A percentile compares a stretch with the other conserved stretches of the same genome.
phyloP scores from a whole-genome alignment of 2,329 filamentous ascomycete species.

The Botryosphaeria dothidea region DNA sequence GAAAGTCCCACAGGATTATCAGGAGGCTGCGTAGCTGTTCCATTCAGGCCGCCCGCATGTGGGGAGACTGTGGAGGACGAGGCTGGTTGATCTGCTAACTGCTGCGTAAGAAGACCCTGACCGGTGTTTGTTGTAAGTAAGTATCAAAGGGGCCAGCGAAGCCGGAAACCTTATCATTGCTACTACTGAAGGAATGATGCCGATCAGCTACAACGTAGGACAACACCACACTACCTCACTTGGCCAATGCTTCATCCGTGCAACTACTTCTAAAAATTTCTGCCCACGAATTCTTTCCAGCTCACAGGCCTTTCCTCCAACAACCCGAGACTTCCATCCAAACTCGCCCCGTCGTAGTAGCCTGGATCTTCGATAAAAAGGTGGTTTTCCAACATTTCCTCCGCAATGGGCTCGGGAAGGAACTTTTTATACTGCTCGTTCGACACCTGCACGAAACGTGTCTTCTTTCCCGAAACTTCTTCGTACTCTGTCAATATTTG shows the following conservation, averaged over 20 bases:
- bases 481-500: constrained; percentile 39
- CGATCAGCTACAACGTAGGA: too few relatives aligned
- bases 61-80: constrained; percentile 1
- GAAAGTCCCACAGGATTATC: neutral
- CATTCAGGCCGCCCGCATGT: constrained; percentile 2
- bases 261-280: neutral
- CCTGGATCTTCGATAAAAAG: constrained; percentile 53
- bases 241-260: neutral
- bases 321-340: constrained; percentile 42
- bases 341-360: constrained; percentile 51
- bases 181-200: too few relatives aligned
- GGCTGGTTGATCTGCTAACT: neutral
- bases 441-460: constrained; percentile 38
- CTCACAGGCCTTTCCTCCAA: constrained; percentile 40
- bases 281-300: constrained; percentile 39
- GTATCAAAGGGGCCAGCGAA: too few relatives aligned
- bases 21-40: neutral
- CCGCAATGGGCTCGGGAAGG: constrained; percentile 42
- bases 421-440: constrained; percentile 45
- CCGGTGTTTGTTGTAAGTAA: neutral
- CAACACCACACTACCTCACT: neutral
- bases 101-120: neutral
- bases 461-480: constrained; percentile 35
- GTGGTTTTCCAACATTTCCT: constrained; percentile 58
- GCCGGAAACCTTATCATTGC: too few relatives aligned